Base-by-base conservation (phyloP, 305 asterid species). In the Fraxinus nigra region DNA sequence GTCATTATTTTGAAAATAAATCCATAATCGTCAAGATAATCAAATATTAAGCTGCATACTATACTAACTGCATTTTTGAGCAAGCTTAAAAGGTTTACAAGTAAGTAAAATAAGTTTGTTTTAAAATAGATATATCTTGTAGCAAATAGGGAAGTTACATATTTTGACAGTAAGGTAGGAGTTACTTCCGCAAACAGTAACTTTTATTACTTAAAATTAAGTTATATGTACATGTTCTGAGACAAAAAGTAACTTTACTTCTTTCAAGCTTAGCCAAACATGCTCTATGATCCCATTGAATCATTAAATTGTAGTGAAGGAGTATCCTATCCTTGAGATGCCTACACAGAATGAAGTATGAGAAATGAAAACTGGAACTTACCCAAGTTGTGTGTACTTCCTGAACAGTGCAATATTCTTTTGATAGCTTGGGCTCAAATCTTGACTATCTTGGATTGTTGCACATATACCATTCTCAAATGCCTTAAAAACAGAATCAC, bases 401-500 rank as follows among this genome's bases (percentile, higher is more conserved):
- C 75, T 10, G 77, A 65, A 78, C n/a, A 34, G n/a, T 28, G 70
- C 61, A 69, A 20, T 67, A 74, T 61, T 78, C 75, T 35, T 20
- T 59, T 82, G 59, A 67, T 72, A 40, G 72, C 67, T 72, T 56
- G 22, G 40, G 20, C 80, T 18, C 76, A 51, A 54, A 83, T 35
- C 84, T 37, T 30, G 75, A 14, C 38, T 69, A 69, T 34, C 73
- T 61, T 65, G 11, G 72, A 67, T 20, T 35, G 70, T 48, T 24
- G 74, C 81, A 79, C 56, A 28, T 72, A 30, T 28, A 81, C 80
- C 75, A 72, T 48, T 63, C 46, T 56, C 9, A 65, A 28, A 65
- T 34, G 72, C 51, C 54, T 26, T 28, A 46, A 24, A 30, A 54
- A 59, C 67, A 86, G 46, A 83, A 85, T 91, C 91, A 94, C 98